Conservation (phyloP, 208 protist species). For the Blastocrithidia nonstop region DNA sequence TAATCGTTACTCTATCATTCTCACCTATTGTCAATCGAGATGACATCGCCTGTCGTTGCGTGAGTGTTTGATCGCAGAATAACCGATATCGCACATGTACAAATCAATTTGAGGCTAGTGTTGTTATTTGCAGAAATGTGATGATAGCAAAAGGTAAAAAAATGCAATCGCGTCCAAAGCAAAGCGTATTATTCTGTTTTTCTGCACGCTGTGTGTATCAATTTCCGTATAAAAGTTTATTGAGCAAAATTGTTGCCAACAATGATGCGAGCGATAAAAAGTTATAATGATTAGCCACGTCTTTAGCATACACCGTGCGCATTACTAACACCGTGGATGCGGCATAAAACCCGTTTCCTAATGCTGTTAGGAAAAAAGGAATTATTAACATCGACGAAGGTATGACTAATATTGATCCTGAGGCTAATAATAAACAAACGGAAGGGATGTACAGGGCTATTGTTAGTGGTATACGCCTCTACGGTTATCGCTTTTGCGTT, state of each 20-base stretch:
- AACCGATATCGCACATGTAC: conserved; percentile 31
- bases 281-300: conserved; percentile 71
- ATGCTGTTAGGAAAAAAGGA: conserved; percentile 39
- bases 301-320: conserved; percentile 55
- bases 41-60: conserved; percentile 7
- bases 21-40: no score
- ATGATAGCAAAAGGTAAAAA: conserved; percentile 41
- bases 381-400: conserved; percentile 18
- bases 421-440: conserved; percentile 12
- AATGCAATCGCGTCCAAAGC: conserved; percentile 40
- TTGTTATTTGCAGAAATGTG: conserved; percentile 13
- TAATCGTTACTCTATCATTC: no score
- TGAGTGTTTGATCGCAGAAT: conserved; percentile 17
- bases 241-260: conserved; percentile 31
- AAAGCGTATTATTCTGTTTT: conserved; percentile 30
- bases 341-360: conserved; percentile 50
- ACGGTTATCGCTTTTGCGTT: conserved; percentile 28
- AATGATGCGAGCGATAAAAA: conserved; percentile 35
- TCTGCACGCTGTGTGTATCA: conserved; percentile 52
- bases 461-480: conserved; percentile 59
- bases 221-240: conserved; percentile 51
- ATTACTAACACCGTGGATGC: conserved; percentile 57
- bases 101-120: conserved; percentile 23
- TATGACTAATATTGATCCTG: conserved; percentile 20
- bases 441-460: conserved; percentile 39